These are phyloP conservation scores for Phalaenopsis hybrid DNA, from an alignment of 116 monocot species.

Conservation along the genomic window DNA sequence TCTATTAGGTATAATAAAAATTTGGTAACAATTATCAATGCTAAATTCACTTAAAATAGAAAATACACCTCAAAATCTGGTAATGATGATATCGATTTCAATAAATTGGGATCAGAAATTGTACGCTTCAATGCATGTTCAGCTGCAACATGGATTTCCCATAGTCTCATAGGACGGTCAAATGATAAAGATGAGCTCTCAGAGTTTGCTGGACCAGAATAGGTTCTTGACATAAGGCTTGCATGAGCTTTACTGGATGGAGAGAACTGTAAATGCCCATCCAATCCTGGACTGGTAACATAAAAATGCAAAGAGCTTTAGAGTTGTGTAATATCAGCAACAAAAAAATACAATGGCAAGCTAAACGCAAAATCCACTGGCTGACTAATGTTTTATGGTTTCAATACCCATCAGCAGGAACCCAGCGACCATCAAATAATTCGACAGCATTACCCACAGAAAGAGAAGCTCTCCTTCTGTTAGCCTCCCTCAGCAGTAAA, in stretches of 20 bases:
- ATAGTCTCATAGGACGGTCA: slow-evolving; percentile 92
- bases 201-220: slow-evolving; percentile 60
- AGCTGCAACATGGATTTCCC: slow-evolving; percentile 91
- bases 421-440: slow-evolving; percentile 39
- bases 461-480: slow-evolving; percentile 82
- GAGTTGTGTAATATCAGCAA: slow-evolving; percentile 7
- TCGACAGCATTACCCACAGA: slow-evolving; percentile 74
- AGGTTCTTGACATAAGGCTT: slow-evolving; percentile 46
- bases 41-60: neutral
- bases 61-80: slow-evolving; percentile 74
- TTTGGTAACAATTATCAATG: neutral
- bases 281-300: slow-evolving; percentile 74
- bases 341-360: slow-evolving; percentile 4
- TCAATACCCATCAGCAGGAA: slow-evolving; percentile 51
- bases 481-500: slow-evolving; percentile 87
- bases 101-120: slow-evolving; percentile 71
- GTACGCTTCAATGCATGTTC: slow-evolving; percentile 65
- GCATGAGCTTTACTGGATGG: slow-evolving; percentile 37
- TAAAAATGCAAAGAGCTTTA: slow-evolving; percentile 22
- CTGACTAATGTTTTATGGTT: neutral
- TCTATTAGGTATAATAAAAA: neutral
- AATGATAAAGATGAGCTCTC: slow-evolving; percentile 39
- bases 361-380: neutral
- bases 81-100: slow-evolving; percentile 70
- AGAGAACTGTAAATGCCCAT: slow-evolving; percentile 47